Percentiles rank a stretch among this genome's conserved stretches.
Evolutionary conservation across 2,329 filamentous ascomycete genomes (phyloP).

Genomic region (Colletotrichum sojae): DNA sequence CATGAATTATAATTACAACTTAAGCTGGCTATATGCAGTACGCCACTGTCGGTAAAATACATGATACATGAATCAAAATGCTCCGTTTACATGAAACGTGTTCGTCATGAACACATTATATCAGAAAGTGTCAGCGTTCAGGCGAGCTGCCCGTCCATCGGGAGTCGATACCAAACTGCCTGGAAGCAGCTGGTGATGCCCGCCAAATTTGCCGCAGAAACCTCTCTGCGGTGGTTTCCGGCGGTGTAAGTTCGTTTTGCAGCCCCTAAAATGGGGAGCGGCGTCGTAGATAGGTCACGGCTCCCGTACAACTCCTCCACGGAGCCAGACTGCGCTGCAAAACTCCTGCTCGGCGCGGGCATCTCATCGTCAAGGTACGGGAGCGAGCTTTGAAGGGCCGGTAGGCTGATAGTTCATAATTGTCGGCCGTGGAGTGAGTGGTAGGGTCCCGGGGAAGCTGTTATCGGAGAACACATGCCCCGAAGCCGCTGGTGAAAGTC

Average conservation of each 20-base stretch:
- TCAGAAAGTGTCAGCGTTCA: neutral
- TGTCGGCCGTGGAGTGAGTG: too few species aligned
- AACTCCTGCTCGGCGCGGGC: too few species aligned
- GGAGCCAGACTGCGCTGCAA: too few species aligned
- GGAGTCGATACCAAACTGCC: neutral
- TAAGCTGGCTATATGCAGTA: neutral
- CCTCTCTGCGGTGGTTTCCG: neutral
- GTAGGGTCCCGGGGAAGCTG: too few species aligned
- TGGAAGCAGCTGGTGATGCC: neutral
- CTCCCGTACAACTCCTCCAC: too few species aligned
- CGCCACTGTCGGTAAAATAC: neutral
- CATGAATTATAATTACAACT: conserved; percentile 9
- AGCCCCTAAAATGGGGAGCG: too few species aligned
- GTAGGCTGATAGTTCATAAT: too few species aligned
- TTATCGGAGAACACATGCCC: too few species aligned
- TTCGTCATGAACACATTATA: neutral
- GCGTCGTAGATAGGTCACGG: too few species aligned
- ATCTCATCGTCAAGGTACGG: too few species aligned
- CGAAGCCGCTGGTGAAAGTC: too few species aligned
- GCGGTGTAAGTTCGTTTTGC: neutral
- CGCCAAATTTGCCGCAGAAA: neutral
- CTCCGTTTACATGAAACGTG: neutral
- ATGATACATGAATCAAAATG: conserved; percentile 1
- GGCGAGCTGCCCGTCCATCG: neutral
- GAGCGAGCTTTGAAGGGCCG: too few species aligned